Evolutionary conservation across 306 rosid species (phyloP), one percentile per base, ranked within the genome.

Genomic region (Trichosanthes cucumerina): DNA sequence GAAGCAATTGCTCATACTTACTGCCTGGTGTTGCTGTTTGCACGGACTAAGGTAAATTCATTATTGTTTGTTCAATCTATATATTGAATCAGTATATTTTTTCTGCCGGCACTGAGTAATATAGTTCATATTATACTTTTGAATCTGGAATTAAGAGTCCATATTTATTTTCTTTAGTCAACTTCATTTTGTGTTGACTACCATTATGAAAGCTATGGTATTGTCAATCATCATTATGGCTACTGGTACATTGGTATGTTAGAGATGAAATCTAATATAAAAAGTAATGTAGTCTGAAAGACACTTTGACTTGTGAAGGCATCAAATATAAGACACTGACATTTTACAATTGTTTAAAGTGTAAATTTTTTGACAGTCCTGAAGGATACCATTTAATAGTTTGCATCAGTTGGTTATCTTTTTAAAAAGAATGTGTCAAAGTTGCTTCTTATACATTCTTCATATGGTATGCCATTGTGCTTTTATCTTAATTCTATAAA

Each of bases 1-100:
- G 96, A 89, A 89, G 97, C 91, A 81, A 86, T 92, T 76, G 86
- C 93, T 83, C 85, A 84, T 82, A 85, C 96, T 64, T 90, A 89
- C 90, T 83, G 89, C 79, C 88, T 92, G 75, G 86, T 89, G 79
- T 65, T 88, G 85, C 85, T 90, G 80, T 87, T 88, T 87, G 89
- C 93, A 76, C 83, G 91, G 28, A 79, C 85, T 16, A 92, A 89
- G 96, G 97, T 92, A 87, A 34, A 24, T 68, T 57, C 79, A 49
- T 62, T 80, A 58, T 78, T 60, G 70, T 81, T 62, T 81, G 71
- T 82, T 6, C 10, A 24, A 21, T 62, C 52, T 13, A 58, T 60
- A 31, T 66, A 21, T 79, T 66, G 74, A 66, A 66, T 66, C 18
- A 8, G 18, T 18, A 58, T n/a, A 78, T 64, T 36, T 54, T 75